Base-by-base conservation (phyloP, 768 basidiomycete species). In the Brasilioporus rufonigricans region DNA sequence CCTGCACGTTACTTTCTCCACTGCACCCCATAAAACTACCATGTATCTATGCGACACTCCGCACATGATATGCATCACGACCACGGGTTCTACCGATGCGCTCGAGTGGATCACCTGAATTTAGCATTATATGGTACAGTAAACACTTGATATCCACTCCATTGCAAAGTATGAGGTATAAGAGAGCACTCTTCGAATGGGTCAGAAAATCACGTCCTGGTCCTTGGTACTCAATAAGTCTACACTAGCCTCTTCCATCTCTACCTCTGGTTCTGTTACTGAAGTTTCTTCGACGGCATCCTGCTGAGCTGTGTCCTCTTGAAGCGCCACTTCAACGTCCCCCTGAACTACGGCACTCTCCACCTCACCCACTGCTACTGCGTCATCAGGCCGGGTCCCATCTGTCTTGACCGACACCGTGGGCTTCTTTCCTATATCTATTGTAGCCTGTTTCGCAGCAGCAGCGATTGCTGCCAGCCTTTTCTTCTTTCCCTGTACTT, bases 401-500 rank as follows among this genome's bases (percentile, higher is more conserved):
- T 47, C 26, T 1, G 32, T 21, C 47, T 54, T 56, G 49, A 47
- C 50, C 13, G 27, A 39, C 14, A 53, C 43, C 31, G 46, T 53
- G 9, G 38, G 32, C 48, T 50, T 57, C 26, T 44, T 56, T 56
- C 38, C 61, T 38, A 38, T 32, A 14, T 51, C 59, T n/a, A 12
- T 4, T 29, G 11, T 10, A 19, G 48, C 55, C 50, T 63, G 55
- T 33, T 53, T 55, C 46, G 61, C 70, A 9, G 70, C 73, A 13
- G 64, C 60, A 12, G 73, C 69, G 12, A 65, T 67, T 43, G 84
- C 86, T 9, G 78, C 86, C 59, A 90, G 85, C 51, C 91, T 79
- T 73, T 96, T 96, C 82, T 96, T 98, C 81, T 96, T 98, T 24
- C 91, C 92, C 70, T 98, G 94, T 2, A 97, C 93, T 70, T 97